phyloP scores from a whole-genome alignment of 2,329 filamentous ascomycete genomes.

The Dactylella cylindrospora region DNA sequence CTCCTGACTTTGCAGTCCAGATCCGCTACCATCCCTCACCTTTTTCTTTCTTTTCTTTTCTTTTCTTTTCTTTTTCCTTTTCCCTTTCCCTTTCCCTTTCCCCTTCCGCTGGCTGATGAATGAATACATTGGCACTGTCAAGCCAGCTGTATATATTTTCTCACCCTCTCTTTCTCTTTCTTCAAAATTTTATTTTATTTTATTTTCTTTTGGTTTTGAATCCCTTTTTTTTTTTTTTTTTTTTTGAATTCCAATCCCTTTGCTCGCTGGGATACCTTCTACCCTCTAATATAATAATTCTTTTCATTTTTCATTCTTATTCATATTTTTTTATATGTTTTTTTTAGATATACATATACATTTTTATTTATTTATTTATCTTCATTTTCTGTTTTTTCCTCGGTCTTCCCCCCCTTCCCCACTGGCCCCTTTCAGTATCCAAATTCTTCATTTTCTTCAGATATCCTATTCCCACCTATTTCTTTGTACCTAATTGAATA shows the following conservation, averaged over 20 bases:
- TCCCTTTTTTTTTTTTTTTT: not conserved
- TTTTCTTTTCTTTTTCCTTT: slow-evolving; percentile 9
- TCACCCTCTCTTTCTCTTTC: slow-evolving; percentile 7
- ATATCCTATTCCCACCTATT: not conserved
- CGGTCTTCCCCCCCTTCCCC: too few species aligned
- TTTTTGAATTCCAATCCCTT: slow-evolving; percentile 5
- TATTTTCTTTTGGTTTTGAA: slow-evolving; percentile 19
- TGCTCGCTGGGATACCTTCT: not conserved
- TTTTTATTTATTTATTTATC: not conserved
- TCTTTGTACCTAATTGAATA: too few species aligned
- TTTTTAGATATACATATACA: not conserved
- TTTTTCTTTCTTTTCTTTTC: slow-evolving; percentile 5
- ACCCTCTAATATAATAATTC: slow-evolving; percentile 1
- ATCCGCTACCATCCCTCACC: slow-evolving; percentile 11
- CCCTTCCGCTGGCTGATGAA: too few species aligned
- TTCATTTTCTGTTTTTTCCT: not conserved
- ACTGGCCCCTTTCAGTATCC: not conserved
- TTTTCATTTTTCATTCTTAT: slow-evolving; percentile 1
- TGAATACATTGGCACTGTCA: too few species aligned
- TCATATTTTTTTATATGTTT: not conserved
- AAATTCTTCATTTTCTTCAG: not conserved
- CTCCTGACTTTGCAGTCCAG: not conserved
- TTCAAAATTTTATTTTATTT: slow-evolving; percentile 10
- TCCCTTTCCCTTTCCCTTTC: slow-evolving; percentile 3
- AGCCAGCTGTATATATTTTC: too few species aligned